Percentiles rank a stretch among this genome's conserved stretches.
These are phyloP conservation scores for Potentilla sterilis DNA, from an alignment of 306 rosid genomes.

Conservation along the genomic window DNA sequence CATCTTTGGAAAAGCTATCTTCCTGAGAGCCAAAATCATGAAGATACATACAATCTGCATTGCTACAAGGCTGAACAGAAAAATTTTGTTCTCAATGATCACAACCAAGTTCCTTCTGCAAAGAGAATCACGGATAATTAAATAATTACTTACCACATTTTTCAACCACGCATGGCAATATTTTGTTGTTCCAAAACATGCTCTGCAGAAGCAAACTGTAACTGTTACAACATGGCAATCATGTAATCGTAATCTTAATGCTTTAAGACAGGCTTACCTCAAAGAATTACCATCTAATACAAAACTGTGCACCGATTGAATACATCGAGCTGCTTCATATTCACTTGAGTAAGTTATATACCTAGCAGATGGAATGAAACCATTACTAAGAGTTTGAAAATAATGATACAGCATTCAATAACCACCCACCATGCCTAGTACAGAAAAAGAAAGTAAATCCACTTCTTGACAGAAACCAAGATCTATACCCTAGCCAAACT, in stretches of 20 bases:
- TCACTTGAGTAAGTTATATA: conserved; percentile 92
- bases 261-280: conserved; percentile 44
- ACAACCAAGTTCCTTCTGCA: neutral
- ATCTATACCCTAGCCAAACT: neutral
- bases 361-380: conserved; percentile 34
- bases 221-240: neutral
- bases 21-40: conserved; percentile 91
- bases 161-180: conserved; percentile 99
- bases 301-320: conserved; percentile 98
- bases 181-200: conserved; percentile 98
- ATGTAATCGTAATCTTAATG: neutral
- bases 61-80: conserved; percentile 85
- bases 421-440: neutral
- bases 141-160: conserved; percentile 57
- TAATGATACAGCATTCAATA: neutral
- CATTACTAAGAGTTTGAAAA: neutral
- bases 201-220: conserved; percentile 42
- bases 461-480: neutral
- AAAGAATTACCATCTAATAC: conserved; percentile 83
- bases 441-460: neutral
- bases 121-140: neutral
- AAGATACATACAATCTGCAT: conserved; percentile 92
- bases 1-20: conserved; percentile 92
- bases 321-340: conserved; percentile 93
- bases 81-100: neutral